Evolutionary conservation across 208 protist species (phyloP), one percentile per base, ranked within the genome.

Genomic region (Crithidia bombi): DNA sequence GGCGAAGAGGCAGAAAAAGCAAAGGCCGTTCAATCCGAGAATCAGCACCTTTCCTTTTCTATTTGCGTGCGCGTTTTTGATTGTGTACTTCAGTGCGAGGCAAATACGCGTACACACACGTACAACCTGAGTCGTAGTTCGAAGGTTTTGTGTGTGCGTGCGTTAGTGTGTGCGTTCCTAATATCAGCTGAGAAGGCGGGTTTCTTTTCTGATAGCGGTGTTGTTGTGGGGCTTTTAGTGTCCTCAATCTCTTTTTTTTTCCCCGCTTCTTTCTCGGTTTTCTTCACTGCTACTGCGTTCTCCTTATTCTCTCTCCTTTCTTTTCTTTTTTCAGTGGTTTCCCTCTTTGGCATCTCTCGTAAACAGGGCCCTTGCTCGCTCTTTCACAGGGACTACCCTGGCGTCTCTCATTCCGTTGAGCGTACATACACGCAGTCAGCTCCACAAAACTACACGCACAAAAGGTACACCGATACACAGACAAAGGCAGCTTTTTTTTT

Each of bases 181-280:
- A 50, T 7, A 50, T 50, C 44, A 23, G 7, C 44, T 14, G 44
- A 21, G 44, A 10, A 43, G 9, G 36, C 12, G 6, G 9, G 12
- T 41, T 41, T 12, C 17, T 49, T 14, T n/a, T 1, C n/a, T 49
- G 5, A 7, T 14, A 7, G 15, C 21, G 14, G 11, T 49, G 14
- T 49, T 49, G 7, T 49, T 49, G 7, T 49, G 11, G n/a, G n/a
- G 7, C 21, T 49, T 19, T n/a, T 49, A 19, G 6, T 49, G 15
- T 17, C 15, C 64, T 57, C 49, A 47, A 25, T 70, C 23, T 61
- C 39, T 47, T 54, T 51, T 46, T 49, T 55, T 61, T 70, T 70
- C 11, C 6, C 11, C 21, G 11, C 15, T 47, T 23, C 15, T 47
- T 10, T 47, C 17, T 19, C 21, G 17, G n/a, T n/a, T 19, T 4